Evolutionary conservation across 2,329 filamentous ascomycete species (phyloP), one percentile per base, ranked within the genome.

Genomic region (Penicillium rolfsii): DNA sequence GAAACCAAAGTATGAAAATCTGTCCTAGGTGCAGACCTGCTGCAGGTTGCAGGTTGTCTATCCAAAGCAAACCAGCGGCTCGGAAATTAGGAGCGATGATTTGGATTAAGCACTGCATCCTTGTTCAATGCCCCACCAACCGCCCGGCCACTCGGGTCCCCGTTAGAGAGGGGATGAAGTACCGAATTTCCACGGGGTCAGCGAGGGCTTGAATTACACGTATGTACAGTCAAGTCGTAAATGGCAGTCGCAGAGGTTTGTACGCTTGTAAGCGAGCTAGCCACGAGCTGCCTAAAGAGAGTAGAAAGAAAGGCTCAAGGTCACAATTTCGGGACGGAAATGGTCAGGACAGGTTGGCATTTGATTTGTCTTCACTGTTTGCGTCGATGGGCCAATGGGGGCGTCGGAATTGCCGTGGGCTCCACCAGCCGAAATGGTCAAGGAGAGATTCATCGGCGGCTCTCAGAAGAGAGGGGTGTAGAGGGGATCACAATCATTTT

Each of bases 31-130:
- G 30, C 30, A 33, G 30, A 33, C 8, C 4, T 33, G 30, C 30
- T 33, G 30, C 30, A 33, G 30, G 52, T 38, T 41, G 38, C 35
- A 40, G 52, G 16, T 24, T 26, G 24, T 36, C 33, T 30, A 9
- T 22, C n/a, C 5, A 26, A 22, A 38, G 50, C 48, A 35, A 30
- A 57, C 55, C n/a, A n/a, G 60, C 30, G 46, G 46, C 35, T 60
- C 52, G 60, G 61, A 55, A 64, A 46, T 35, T 33, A 57, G 36
- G 50, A 36, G 38, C 33, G 26, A 22, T 41, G 59, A 57, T 64
- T 55, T 60, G 61, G 66, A 66, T 69, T 72, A 73, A 72, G 71
- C 71, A 73, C 65, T 66, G 64, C 55, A 72, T 69, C 65, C 63
- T 66, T 65, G 67, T 50, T 4, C 28, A 59, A 45, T 54, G 64